Conservation (phyloP, 2,329 filamentous ascomycete genomes). For the Aschersonia sp. region DNA sequence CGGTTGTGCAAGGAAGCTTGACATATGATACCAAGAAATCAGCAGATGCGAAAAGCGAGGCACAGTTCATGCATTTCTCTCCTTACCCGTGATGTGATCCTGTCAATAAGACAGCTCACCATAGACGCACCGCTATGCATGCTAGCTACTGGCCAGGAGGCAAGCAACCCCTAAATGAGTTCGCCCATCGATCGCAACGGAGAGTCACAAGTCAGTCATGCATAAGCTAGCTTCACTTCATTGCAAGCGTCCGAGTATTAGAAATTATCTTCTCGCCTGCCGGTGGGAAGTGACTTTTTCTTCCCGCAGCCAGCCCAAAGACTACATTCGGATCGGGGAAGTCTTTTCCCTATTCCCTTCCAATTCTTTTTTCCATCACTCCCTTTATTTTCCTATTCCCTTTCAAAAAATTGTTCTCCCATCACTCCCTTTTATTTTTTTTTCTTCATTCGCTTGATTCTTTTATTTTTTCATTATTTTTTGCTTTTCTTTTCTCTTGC, state of each 20-base stretch:
- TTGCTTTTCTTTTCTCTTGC: not conserved
- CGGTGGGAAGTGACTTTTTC: too few species aligned
- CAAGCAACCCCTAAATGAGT: too few species aligned
- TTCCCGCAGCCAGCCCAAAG: not conserved
- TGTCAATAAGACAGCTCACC: conserved; percentile 47
- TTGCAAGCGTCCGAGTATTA: too few species aligned
- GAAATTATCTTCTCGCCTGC: too few species aligned
- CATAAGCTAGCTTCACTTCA: too few species aligned
- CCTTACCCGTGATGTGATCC: conserved; percentile 45
- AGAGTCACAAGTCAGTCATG: too few species aligned
- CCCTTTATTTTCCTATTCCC: not conserved
- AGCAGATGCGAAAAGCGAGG: too few species aligned
- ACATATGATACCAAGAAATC: too few species aligned
- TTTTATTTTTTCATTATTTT: not conserved
- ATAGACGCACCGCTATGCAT: conserved; percentile 48
- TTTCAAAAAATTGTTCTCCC: not conserved
- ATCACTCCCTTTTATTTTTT: not conserved
- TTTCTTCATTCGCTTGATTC: not conserved
- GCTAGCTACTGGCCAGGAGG: not conserved
- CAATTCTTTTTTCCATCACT: not conserved
- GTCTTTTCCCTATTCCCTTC: not conserved
- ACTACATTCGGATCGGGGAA: not conserved
- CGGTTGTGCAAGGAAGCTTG: too few species aligned
- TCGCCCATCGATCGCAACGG: too few species aligned
- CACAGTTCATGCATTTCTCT: not conserved